Base-by-base conservation (phyloP, 2,329 filamentous ascomycete species). In the Colletotrichum aenigma region DNA sequence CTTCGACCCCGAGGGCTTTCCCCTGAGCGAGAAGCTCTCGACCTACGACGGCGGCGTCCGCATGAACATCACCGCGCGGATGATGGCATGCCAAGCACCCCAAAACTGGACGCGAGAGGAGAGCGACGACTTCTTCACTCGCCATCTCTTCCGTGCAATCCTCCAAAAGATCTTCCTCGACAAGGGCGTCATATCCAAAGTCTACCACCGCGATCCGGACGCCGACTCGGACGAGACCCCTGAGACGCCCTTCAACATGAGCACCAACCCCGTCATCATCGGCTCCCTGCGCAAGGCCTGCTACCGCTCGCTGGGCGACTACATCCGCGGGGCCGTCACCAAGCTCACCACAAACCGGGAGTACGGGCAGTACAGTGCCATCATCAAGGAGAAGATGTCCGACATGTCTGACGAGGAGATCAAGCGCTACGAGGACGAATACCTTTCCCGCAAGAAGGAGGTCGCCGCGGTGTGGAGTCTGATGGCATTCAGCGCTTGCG, bases 71-170 rank as follows among this genome's bases (percentile, higher is more conserved):
- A 99, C 97, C 6, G 96, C 97, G 1, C 92, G 97, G 60, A 98
- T 98, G 94, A 98, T 98, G 96, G 96, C 96, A 4, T 96, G 97
- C 66, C 97, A 99, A 86, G 97, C 97, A 9, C 96, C 97, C 2
- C 89, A 93, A 75, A 99, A 99, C 86, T 99, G 97, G 97, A 94
- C 94, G 3, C 87, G 89, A 28, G 87, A 89, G 32, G 96, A 98
- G 76, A 97, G 95, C 82, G 94, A 96, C 67, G 89, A 88, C 9
- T 99, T 98, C 86, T 98, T 99, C 87, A 95, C 93, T 0, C 91
- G 96, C 0, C 97, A 99, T 84, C 98, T 97, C 85, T 99, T 94
- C 87, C 94, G 97, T 60, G 95, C 97, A 0, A 88, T 98, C 0
- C 88, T 98, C 26, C 97, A 99, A 84, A 94, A 94, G 75, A 93